phyloP scores from a whole-genome alignment of 2,329 filamentous ascomycete species.

The Camillea tinctor region DNA sequence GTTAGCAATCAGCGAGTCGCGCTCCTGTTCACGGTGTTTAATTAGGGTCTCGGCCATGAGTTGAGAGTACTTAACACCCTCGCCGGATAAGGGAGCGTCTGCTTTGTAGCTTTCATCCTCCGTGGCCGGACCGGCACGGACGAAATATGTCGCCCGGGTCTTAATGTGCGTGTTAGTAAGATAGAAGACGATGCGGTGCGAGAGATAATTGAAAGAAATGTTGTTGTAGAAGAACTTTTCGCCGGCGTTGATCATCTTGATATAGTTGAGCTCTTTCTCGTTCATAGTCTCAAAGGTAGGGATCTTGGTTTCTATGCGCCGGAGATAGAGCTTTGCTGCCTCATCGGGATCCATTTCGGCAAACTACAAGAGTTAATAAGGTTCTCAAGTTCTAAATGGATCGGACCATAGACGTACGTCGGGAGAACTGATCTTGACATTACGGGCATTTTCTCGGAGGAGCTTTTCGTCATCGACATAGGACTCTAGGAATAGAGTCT shows the following conservation, averaged over 20 bases:
- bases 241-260: conserved; percentile 99
- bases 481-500: conserved; percentile 96
- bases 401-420: conserved; percentile 57
- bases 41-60: conserved; percentile 85
- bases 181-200: conserved; percentile 97
- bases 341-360: conserved; percentile 88
- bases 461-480: conserved; percentile 91
- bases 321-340: conserved; percentile 87
- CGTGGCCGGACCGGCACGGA: conserved; percentile 78
- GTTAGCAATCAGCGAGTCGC: conserved; percentile 63
- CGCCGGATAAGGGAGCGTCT: conserved; percentile 78
- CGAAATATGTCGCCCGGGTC: conserved; percentile 89
- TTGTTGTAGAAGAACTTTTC: conserved; percentile 95
- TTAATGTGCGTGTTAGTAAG: conserved; percentile 98
- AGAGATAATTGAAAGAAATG: conserved; percentile 92
- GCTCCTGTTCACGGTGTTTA: conserved; percentile 80
- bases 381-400: background rate
- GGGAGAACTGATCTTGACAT: conserved; percentile 96
- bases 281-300: conserved; percentile 97
- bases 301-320: conserved; percentile 87
- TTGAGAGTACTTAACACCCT: conserved; percentile 76
- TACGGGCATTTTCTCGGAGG: conserved; percentile 92
- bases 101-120: conserved; percentile 91
- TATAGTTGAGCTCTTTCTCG: conserved; percentile 90
- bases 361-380: conserved; percentile 55